phyloP scores from a whole-genome alignment of 2,329 filamentous ascomycete species.

The Neonectria punicea region DNA sequence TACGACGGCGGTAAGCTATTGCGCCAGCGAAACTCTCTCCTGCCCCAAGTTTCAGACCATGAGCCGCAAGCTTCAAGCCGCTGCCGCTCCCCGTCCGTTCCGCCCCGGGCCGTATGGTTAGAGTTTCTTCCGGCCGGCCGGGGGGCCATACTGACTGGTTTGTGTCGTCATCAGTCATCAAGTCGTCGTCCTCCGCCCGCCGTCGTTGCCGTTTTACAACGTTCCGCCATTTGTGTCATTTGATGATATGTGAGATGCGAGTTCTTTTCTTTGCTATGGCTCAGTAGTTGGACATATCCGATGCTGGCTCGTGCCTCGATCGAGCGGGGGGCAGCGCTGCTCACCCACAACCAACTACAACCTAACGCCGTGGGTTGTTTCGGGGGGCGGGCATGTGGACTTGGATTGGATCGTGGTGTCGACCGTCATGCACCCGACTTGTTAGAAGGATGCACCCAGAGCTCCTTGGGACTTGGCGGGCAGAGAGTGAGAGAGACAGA shows the following conservation, averaged over 20 bases:
- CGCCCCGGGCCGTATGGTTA: conserved; percentile 15
- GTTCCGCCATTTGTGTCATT: background rate
- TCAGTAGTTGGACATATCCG: background rate
- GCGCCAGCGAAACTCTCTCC: conserved; percentile 32
- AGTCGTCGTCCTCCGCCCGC: background rate
- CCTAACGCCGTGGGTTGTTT: background rate
- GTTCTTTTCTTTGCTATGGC: background rate
- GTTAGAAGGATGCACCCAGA: background rate
- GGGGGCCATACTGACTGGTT: background rate
- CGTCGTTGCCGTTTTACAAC: background rate
- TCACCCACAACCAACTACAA: background rate
- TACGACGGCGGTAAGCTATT: conserved; percentile 36
- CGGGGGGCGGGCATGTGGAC: background rate
- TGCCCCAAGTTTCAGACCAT: background rate
- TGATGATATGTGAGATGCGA: background rate
- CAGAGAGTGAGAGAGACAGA: background rate
- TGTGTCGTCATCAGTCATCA: background rate
- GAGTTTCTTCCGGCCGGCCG: conserved; percentile 12
- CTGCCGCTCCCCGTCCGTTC: conserved; percentile 5
- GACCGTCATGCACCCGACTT: background rate
- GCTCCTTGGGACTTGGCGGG: background rate
- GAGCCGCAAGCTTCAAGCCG: conserved; percentile 3
- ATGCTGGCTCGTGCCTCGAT: background rate
- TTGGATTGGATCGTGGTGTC: conserved; percentile 3
- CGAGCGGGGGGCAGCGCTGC: background rate